Percentiles rank a stretch among this genome's conserved stretches.
Conservation (phyloP, 306 rosid genomes). For the Acacia confusa region DNA sequence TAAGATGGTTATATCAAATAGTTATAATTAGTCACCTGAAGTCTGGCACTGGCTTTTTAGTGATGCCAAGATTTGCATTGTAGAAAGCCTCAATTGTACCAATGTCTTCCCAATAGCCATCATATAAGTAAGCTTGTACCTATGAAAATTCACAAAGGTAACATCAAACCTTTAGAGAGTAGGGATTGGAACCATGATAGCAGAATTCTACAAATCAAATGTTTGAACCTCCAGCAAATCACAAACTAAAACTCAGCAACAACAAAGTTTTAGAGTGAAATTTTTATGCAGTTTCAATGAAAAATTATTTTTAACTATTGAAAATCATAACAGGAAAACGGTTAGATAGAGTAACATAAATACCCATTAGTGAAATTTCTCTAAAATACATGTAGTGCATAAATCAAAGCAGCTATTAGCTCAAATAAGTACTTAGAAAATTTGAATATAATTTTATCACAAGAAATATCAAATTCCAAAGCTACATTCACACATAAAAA, state of each 20-base stretch:
- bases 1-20: slow-evolving; percentile 5
- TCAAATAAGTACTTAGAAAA: neutral
- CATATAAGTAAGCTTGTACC: slow-evolving; percentile 98
- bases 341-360: neutral
- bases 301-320: neutral
- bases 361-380: neutral
- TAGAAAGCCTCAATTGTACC: slow-evolving; percentile 99
- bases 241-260: neutral
- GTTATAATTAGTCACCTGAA: slow-evolving; percentile 61
- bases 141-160: slow-evolving; percentile 31
- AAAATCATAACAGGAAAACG: neutral
- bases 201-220: neutral
- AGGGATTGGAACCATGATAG: neutral
- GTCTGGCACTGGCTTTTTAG: slow-evolving; percentile 95
- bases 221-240: slow-evolving; percentile 14
- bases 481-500: neutral
- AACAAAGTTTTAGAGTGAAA: neutral
- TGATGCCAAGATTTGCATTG: slow-evolving; percentile 94
- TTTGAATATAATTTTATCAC: no score
- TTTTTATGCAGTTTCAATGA: neutral
- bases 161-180: slow-evolving; percentile 13
- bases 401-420: neutral
- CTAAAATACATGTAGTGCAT: neutral
- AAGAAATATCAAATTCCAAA: no score
- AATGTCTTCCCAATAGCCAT: slow-evolving; percentile 99